Conservation (phyloP, 164 flowering plant genomes). For the Macadamia tetraphylla region DNA sequence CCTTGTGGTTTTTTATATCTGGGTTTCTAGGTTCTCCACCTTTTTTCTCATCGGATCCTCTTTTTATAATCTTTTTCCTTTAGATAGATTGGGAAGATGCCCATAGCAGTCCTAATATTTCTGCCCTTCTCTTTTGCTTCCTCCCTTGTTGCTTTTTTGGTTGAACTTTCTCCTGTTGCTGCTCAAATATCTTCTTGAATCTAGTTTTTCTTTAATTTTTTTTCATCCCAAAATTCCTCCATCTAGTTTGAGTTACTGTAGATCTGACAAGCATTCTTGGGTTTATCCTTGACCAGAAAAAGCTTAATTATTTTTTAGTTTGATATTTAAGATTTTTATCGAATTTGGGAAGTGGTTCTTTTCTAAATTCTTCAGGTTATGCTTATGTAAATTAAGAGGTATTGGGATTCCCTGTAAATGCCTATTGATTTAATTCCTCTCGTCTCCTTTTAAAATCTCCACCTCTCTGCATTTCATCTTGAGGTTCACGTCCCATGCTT, state of each 20-base stretch:
- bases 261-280: conserved; percentile 17
- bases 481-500: neutral
- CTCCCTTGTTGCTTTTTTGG: no score
- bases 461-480: conserved; percentile 24
- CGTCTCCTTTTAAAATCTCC: conserved; percentile 23
- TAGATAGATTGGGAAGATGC: neutral
- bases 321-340: conserved; percentile 7
- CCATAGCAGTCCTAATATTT: neutral
- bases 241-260: neutral
- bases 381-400: conserved; percentile 23
- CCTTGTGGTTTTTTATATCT: conserved; percentile 4
- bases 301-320: neutral
- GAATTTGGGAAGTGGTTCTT: conserved; percentile 27
- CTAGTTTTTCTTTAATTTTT: no score
- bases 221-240: neutral
- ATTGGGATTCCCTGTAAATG: conserved; percentile 58
- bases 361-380: conserved; percentile 43
- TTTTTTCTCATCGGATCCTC: neutral
- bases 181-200: neutral
- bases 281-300: conserved; percentile 4
- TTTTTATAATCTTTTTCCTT: neutral
- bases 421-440: conserved; percentile 37
- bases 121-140: neutral
- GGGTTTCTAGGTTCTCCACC: neutral
- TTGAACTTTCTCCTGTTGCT: neutral